Conservation (phyloP, 805 yeast species). For the Barnettozyma salicaria region DNA sequence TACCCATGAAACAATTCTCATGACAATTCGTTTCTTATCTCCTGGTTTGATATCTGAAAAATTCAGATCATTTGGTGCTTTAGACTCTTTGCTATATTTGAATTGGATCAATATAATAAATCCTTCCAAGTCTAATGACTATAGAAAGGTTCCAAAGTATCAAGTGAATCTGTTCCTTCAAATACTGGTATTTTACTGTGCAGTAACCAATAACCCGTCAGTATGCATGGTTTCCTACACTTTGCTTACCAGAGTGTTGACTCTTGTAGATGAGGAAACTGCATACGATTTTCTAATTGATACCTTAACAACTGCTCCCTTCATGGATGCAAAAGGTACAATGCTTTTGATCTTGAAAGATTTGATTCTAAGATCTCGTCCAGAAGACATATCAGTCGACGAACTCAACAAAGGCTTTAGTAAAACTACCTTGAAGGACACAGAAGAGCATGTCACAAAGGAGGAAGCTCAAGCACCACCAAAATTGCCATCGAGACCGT, state of each 20-base stretch:
- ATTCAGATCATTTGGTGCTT: constrained; percentile 20
- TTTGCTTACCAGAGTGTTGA: constrained; percentile 56
- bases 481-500: constrained; percentile 37
- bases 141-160: constrained; percentile 27
- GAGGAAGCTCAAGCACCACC: constrained; percentile 23
- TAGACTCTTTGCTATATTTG: constrained; percentile 31
- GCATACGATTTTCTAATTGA: constrained; percentile 59
- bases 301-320: constrained; percentile 61
- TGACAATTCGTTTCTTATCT: constrained; percentile 36
- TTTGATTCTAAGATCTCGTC: constrained; percentile 38
- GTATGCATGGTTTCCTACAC: constrained; percentile 46
- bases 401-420: constrained; percentile 8
- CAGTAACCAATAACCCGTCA: constrained; percentile 32
- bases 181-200: constrained; percentile 33
- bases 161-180: constrained; percentile 36
- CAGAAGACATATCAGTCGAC: constrained; percentile 8
- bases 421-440: constrained; percentile 5
- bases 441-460: constrained; percentile 1
- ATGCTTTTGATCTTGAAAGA: constrained; percentile 66
- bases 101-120: constrained; percentile 31
- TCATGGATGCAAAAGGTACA: constrained; percentile 51
- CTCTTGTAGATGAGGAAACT: constrained; percentile 48
- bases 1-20: constrained; percentile 31
- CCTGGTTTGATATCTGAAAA: constrained; percentile 31
- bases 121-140: constrained; percentile 17